These are phyloP conservation scores for Aspergillus spinulosporus DNA, from an alignment of 2,329 filamentous ascomycete species.

Conservation along the genomic window DNA sequence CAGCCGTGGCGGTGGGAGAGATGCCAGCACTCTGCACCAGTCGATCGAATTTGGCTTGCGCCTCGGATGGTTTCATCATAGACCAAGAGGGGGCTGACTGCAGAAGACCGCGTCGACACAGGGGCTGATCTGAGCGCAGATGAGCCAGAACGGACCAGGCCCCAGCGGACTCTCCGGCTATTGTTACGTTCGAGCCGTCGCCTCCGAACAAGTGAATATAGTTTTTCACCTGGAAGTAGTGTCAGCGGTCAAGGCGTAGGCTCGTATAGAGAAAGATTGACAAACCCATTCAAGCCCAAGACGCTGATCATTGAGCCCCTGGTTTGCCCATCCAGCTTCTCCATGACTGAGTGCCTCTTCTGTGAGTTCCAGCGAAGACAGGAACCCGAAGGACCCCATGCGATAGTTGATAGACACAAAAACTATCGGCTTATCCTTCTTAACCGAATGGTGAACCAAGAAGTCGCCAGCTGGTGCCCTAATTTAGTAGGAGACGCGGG, in stretches of 20 bases:
- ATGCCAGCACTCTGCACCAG: not conserved
- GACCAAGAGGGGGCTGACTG: not conserved
- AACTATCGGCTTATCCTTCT: not conserved
- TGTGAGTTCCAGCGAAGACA: not conserved
- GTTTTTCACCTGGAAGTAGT: not conserved
- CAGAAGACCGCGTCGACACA: not conserved
- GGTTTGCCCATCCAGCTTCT: slow-evolving; percentile 1
- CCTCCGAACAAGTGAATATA: slow-evolving; percentile 1
- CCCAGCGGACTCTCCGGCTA: slow-evolving; percentile 5
- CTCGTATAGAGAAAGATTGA: not conserved
- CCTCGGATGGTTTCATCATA: not conserved
- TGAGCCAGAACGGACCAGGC: slow-evolving; percentile 7
- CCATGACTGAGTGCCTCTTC: not conserved
- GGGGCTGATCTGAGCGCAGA: not conserved
- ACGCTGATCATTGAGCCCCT: slow-evolving; percentile 4
- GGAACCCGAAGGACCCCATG: slow-evolving; percentile 3
- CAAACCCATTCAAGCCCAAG: slow-evolving; percentile 3
- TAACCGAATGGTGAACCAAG: not conserved
- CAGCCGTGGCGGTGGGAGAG: not conserved
- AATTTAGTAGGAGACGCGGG: too few relatives aligned
- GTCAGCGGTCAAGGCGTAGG: too few relatives aligned
- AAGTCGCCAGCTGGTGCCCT: not conserved
- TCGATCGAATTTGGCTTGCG: not conserved
- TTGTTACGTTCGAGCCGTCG: not conserved
- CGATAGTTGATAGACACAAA: slow-evolving; percentile 9